Evolutionary conservation across 306 rosid species (phyloP).

Genomic region (Pyrus pyrifolia): DNA sequence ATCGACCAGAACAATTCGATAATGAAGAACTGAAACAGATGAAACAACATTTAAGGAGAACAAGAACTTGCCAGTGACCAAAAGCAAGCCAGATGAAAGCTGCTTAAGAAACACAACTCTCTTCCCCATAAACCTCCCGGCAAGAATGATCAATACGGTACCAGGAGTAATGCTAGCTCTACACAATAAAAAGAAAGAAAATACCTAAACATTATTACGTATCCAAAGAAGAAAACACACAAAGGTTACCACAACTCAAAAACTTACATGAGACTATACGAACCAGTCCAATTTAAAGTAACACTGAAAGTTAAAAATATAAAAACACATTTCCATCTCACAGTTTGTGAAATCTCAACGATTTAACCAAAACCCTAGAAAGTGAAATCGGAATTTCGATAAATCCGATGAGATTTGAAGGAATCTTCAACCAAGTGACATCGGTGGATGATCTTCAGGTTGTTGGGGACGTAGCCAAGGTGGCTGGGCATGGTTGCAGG

Average conservation of each 20-base stretch:
- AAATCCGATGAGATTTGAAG: too few relatives aligned
- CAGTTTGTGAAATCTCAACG: too few relatives aligned
- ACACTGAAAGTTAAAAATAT: too few relatives aligned
- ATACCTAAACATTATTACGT: not conserved
- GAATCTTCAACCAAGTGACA: too few relatives aligned
- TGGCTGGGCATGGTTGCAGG: too few relatives aligned
- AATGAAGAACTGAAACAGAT: not conserved
- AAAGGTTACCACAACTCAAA: not conserved
- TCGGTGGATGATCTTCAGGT: too few relatives aligned
- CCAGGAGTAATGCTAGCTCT: conserved; percentile 65
- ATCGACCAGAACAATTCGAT: not conserved
- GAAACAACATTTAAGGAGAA: not conserved
- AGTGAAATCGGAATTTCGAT: too few relatives aligned
- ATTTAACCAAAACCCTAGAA: too few relatives aligned
- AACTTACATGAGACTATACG: not conserved
- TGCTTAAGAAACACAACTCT: conserved; percentile 66
- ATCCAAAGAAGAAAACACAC: not conserved
- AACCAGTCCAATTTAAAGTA: too few relatives aligned
- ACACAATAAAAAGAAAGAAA: not conserved
- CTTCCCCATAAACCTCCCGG: conserved; percentile 66
- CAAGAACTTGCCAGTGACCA: conserved; percentile 42
- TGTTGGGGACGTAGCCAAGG: too few relatives aligned
- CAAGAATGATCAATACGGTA: conserved; percentile 53
- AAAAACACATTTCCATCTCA: too few relatives aligned
- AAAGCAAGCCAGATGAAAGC: conserved; percentile 22